These are phyloP conservation scores for Telfairia occidentalis DNA, from an alignment of 331 rosid species.

Conservation along the genomic window DNA sequence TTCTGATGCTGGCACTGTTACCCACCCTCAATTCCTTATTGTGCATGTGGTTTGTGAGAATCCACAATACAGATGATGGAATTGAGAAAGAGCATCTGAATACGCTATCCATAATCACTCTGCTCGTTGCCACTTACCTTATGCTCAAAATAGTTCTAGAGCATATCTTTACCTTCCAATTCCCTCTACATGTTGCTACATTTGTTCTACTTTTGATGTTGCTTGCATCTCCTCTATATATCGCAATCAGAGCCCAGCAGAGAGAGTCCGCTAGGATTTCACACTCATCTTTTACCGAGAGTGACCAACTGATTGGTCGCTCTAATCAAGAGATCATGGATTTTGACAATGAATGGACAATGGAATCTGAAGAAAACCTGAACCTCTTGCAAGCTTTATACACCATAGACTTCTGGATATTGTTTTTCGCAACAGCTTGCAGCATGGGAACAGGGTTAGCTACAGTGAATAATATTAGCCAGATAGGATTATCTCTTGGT, in stretches of 20 bases:
- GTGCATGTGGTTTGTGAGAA: slow-evolving; percentile 53
- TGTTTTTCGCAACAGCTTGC: slow-evolving; percentile 63
- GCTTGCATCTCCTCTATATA: slow-evolving; percentile 45
- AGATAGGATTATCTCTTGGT: slow-evolving; percentile 73
- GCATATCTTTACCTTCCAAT: slow-evolving; percentile 34
- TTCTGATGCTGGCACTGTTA: slow-evolving; percentile 60
- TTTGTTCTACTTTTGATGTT: slow-evolving; percentile 40
- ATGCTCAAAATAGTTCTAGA: slow-evolving; percentile 49
- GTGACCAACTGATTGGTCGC: slow-evolving; percentile 16
- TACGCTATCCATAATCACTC: slow-evolving; percentile 41
- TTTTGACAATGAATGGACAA: slow-evolving; percentile 17
- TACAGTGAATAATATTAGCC: slow-evolving; percentile 82
- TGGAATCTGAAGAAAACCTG: slow-evolving; percentile 19
- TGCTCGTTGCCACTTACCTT: slow-evolving; percentile 53
- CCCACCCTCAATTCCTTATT: slow-evolving; percentile 43
- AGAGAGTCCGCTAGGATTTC: slow-evolving; percentile 19
- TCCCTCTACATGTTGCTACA: slow-evolving; percentile 29
- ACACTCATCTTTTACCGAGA: slow-evolving; percentile 16
- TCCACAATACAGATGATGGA: slow-evolving; percentile 27
- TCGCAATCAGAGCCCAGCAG: slow-evolving; percentile 41
- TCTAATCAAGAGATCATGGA: slow-evolving; percentile 19
- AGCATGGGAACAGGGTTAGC: slow-evolving; percentile 90
- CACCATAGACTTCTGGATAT: slow-evolving; percentile 61
- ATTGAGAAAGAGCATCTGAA: slow-evolving; percentile 56
- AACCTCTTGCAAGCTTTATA: slow-evolving; percentile 46